Evolutionary conservation across 495 filamentous ascomycete species (phyloP), one percentile per base, ranked within the genome.

Genomic region (Collariella sp.): DNA sequence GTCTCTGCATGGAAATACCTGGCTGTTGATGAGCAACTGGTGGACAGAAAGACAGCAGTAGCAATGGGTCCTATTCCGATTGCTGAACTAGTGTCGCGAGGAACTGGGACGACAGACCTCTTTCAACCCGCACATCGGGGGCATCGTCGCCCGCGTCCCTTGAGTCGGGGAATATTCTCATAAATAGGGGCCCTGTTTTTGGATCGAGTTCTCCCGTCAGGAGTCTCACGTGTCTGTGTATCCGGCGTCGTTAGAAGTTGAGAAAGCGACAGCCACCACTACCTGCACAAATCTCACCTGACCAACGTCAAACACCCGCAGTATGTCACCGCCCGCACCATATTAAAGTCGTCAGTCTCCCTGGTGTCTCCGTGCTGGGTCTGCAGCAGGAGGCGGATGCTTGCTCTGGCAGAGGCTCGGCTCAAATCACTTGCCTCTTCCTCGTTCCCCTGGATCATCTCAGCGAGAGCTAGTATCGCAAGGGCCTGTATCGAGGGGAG

Each of bases 401-500:
- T 50, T 15, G 62, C 62, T 23, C 57, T 56, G 49, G 61, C 55
- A 0, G 60, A 62, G 24, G 58, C 62, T 26, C 55, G 55, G 0
- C 53, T 52, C 7, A 67, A 53, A 16, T 56, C 47, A 46, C 47
- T 55, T 11, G 64, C 64, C 16, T 59, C 64, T 1, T 62, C 55
- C 7, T 59, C 62, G 15, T 65, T 65, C 5, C 62, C 59, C 20
- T 57, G 57, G 38, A 49, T 34, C 20, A 65, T 61, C 39, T 67
- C 64, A 2, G 56, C 52, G 48, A 65, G 39, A 3, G 62, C 60
- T 23, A 67, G 43, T n/a, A 67, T 42, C 0, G 49, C 62, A 7
- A 67, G 41, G 7, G 64, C 62, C 19, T 67, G 64, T 10, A 65
- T 57, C 16, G 52, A 62, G 2, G 64, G 59, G 5, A 67, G 43